phyloP scores from a whole-genome alignment of 805 yeast genomes.

The Sugiyamaella americana region DNA sequence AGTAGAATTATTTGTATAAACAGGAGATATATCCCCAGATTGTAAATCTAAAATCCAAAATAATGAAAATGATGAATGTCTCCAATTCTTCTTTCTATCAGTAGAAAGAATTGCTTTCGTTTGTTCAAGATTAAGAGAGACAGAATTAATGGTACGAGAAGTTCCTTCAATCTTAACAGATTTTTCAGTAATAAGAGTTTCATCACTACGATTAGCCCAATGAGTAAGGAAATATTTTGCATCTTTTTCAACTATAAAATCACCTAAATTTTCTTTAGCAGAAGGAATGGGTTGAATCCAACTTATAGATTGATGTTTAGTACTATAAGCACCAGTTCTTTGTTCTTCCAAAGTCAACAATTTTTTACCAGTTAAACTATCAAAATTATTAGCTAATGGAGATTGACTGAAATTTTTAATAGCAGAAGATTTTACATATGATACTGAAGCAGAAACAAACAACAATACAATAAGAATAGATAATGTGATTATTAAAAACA shows the following conservation, averaged over 20 bases:
- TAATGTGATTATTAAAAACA: background rate
- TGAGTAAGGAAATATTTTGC: slow-evolving; percentile 41
- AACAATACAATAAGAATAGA: slow-evolving; percentile 1
- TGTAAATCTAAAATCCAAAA: slow-evolving; percentile 58
- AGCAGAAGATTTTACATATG: background rate
- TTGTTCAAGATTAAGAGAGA: slow-evolving; percentile 41
- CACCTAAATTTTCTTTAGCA: slow-evolving; percentile 52
- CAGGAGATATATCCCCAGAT: slow-evolving; percentile 30
- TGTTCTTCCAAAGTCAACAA: slow-evolving; percentile 39
- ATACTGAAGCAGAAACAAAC: slow-evolving; percentile 1
- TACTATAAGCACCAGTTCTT: slow-evolving; percentile 52
- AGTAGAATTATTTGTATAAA: slow-evolving; percentile 23
- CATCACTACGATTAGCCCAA: slow-evolving; percentile 27
- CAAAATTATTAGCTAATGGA: background rate
- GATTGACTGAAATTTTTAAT: background rate
- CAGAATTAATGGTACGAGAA: slow-evolving; percentile 36
- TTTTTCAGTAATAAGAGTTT: slow-evolving; percentile 11
- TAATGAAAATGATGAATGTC: slow-evolving; percentile 60
- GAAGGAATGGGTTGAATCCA: slow-evolving; percentile 60
- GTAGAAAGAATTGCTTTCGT: slow-evolving; percentile 52
- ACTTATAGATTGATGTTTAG: slow-evolving; percentile 51
- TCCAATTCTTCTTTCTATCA: slow-evolving; percentile 46
- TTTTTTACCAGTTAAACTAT: slow-evolving; percentile 3
- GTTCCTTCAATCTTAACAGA: slow-evolving; percentile 39
- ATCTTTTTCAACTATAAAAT: slow-evolving; percentile 48